A percentile compares a stretch with the other conserved stretches of the same genome.
Conservation (phyloP, 2,329 filamentous ascomycete genomes). For the Pseudocercospora pini-densiflorae region DNA sequence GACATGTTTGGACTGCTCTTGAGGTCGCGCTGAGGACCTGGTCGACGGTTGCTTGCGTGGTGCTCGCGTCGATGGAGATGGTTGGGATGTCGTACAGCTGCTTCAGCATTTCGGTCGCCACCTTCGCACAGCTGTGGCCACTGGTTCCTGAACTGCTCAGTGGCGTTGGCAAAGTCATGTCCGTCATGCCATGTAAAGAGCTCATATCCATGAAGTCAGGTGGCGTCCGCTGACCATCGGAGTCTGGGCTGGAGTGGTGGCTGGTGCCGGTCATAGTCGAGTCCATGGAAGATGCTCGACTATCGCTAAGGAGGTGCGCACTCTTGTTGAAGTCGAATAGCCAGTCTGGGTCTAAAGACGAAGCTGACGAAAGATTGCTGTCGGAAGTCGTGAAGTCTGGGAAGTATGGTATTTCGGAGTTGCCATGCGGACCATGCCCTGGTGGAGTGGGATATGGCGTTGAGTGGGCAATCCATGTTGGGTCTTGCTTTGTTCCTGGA, state of each 20-base stretch:
- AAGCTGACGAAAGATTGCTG: slow-evolving; percentile 14
- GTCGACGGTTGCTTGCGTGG: slow-evolving; percentile 22
- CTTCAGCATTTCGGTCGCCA: slow-evolving; percentile 25
- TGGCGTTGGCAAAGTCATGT: slow-evolving; percentile 12
- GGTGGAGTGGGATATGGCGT: slow-evolving; percentile 25
- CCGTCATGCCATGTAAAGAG: slow-evolving; percentile 3
- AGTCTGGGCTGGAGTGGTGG: slow-evolving; percentile 19
- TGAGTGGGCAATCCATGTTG: slow-evolving; percentile 15
- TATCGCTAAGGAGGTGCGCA: slow-evolving; percentile 16
- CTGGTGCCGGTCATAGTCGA: slow-evolving; percentile 5
- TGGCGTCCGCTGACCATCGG: slow-evolving; percentile 1
- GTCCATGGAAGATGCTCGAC: neutral
- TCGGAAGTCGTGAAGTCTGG: slow-evolving; percentile 18
- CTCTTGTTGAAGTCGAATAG: slow-evolving; percentile 28
- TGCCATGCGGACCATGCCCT: slow-evolving; percentile 14
- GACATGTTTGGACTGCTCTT: slow-evolving; percentile 21
- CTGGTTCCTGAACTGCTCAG: neutral
- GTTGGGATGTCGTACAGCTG: slow-evolving; percentile 26
- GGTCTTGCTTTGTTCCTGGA: slow-evolving; percentile 12
- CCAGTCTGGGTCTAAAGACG: slow-evolving; percentile 25
- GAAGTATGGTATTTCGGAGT: slow-evolving; percentile 18
- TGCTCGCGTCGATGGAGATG: slow-evolving; percentile 15
- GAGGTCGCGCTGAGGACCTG: slow-evolving; percentile 23
- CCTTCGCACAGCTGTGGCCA: slow-evolving; percentile 19
- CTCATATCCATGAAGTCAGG: slow-evolving; percentile 6